Percentiles rank a stretch among this genome's conserved stretches.
These are phyloP conservation scores for Babesia caballi DNA, from an alignment of 169 alveolate species.

Conservation along the genomic window DNA sequence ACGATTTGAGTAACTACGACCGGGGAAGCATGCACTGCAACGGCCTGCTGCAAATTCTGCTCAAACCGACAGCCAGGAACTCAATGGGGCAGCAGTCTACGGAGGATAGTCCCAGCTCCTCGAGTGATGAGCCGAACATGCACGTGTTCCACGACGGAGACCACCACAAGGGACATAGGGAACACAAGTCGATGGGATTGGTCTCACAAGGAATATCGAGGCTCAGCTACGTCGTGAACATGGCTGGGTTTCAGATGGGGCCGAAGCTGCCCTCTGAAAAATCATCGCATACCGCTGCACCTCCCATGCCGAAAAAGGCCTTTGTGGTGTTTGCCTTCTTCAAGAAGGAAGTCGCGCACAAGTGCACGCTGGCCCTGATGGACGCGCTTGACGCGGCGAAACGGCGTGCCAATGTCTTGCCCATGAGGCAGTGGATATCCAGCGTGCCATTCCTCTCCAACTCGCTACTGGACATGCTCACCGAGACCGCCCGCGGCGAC, in stretches of 20 bases:
- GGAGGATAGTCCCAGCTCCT: neutral
- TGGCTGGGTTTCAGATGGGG: conserved; percentile 1
- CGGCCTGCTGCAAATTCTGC: conserved; percentile 56
- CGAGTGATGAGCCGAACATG: neutral
- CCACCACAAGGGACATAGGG: neutral
- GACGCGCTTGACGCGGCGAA: conserved; percentile 40
- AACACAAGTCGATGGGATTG: neutral
- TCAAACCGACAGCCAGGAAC: neutral
- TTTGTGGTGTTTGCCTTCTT: conserved; percentile 60
- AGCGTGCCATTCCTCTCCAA: conserved; percentile 58
- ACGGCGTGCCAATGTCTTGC: neutral
- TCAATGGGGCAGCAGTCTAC: neutral
- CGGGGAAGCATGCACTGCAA: conserved; percentile 60
- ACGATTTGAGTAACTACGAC: conserved; percentile 37
- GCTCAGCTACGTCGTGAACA: conserved; percentile 12
- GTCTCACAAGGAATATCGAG: conserved; percentile 23
- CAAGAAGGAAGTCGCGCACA: conserved; percentile 51
- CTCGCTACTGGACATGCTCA: conserved; percentile 20
- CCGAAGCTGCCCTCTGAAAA: neutral
- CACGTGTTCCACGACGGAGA: neutral
- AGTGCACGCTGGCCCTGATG: conserved; percentile 50
- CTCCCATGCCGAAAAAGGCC: neutral
- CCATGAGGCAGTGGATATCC: conserved; percentile 22
- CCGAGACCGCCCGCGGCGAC: neutral
- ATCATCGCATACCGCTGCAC: neutral